Evolutionary conservation across 2,329 filamentous ascomycete genomes (phyloP).

Genomic region (Cercospora sojina): DNA sequence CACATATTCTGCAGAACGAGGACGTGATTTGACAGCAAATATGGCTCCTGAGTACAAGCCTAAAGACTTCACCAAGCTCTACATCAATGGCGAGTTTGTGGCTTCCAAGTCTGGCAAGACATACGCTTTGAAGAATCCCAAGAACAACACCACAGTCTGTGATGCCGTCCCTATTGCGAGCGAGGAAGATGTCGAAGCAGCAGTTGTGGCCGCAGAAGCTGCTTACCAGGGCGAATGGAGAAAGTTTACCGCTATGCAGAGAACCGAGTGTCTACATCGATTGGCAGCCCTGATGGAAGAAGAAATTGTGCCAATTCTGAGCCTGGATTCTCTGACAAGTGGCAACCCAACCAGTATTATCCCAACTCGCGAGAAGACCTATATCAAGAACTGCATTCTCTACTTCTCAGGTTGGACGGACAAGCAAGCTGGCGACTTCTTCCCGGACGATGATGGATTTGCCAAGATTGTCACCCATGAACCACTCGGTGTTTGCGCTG

Average conservation of each 20-base stretch:
- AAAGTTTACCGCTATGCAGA: constrained; percentile 37
- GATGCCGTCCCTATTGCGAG: constrained; percentile 15
- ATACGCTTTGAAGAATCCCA: constrained; percentile 25
- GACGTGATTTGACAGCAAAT: not conserved
- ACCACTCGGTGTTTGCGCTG: constrained; percentile 21
- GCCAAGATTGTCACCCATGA: constrained; percentile 19
- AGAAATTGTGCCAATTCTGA: constrained; percentile 26
- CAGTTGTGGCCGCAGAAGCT: constrained; percentile 46
- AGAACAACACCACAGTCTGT: constrained; percentile 18
- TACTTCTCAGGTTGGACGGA: constrained; percentile 21
- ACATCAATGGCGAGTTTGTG: constrained; percentile 22
- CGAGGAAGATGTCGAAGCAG: constrained; percentile 19
- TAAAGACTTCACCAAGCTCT: constrained; percentile 52
- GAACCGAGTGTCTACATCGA: constrained; percentile 33
- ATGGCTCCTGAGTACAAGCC: constrained; percentile 43
- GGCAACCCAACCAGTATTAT: constrained; percentile 17
- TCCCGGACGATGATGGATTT: constrained; percentile 41
- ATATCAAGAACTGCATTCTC: constrained; percentile 22
- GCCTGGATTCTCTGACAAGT: constrained; percentile 37
- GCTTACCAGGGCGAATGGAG: constrained; percentile 32
- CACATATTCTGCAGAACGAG: not conserved
- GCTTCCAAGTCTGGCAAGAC: constrained; percentile 35
- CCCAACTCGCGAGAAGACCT: constrained; percentile 19
- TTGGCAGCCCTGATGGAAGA: constrained; percentile 37
- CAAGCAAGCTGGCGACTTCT: constrained; percentile 20